Percentiles rank a stretch among this genome's conserved stretches.
Conservation (phyloP, 1,284 basidiomycete genomes). For the Pascua guehoae region DNA sequence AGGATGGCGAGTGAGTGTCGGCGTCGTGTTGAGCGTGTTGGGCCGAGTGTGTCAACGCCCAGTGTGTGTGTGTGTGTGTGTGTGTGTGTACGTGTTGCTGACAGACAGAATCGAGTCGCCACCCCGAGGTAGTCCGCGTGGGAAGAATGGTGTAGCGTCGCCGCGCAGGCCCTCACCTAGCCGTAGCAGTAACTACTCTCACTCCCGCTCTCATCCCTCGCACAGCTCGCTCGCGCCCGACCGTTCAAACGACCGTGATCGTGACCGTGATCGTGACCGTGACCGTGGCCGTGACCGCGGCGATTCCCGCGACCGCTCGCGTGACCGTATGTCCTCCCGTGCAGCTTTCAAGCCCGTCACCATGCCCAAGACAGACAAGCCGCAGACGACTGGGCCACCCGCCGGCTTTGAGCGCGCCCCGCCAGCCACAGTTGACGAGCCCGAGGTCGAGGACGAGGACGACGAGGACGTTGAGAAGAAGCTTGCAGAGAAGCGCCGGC, state of each 20-base stretch:
- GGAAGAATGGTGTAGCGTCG: neutral
- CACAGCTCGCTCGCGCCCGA: neutral
- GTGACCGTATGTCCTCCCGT: too few relatives aligned
- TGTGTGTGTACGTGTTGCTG: neutral
- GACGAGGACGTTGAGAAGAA: conserved; percentile 66
- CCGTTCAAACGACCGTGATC: conserved; percentile 27
- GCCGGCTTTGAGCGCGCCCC: too few relatives aligned
- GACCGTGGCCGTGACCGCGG: neutral
- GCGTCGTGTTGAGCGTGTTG: neutral
- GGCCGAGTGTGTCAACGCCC: too few relatives aligned
- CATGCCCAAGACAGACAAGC: too few relatives aligned
- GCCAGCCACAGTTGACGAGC: conserved; percentile 8
- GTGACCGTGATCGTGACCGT: conserved; percentile 21
- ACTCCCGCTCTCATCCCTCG: too few relatives aligned
- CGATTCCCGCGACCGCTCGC: too few relatives aligned
- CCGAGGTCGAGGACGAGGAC: conserved; percentile 58
- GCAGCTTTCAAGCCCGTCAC: too few relatives aligned
- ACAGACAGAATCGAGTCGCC: conserved; percentile 1
- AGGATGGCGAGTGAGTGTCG: conserved; percentile 12
- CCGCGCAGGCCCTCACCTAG: too few relatives aligned
- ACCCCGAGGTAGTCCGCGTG: neutral
- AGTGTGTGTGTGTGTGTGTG: too few relatives aligned
- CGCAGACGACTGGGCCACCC: too few relatives aligned
- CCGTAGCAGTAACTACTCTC: too few relatives aligned
- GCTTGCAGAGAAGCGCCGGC: conserved; percentile 72